A percentile compares a stretch with the other conserved stretches of the same genome.
These are phyloP conservation scores for Periconia sp. DNA, from an alignment of 2,329 filamentous ascomycete species.

Conservation along the genomic window DNA sequence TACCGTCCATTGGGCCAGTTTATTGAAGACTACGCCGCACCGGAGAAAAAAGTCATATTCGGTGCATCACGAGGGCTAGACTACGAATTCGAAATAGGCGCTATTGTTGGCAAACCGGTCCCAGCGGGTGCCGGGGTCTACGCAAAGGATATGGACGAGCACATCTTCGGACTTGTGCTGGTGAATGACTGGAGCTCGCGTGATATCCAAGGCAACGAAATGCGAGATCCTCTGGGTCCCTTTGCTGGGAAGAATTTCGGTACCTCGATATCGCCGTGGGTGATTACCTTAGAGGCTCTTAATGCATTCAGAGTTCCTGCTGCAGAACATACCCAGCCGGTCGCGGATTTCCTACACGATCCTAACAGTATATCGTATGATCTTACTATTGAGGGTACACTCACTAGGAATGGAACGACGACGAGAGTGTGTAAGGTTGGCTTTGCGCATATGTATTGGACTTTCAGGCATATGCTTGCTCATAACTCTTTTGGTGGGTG, in stretches of 20 bases:
- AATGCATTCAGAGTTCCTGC: constrained; percentile 32
- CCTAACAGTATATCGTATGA: constrained; percentile 23
- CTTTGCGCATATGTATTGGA: constrained; percentile 49
- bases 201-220: constrained; percentile 65
- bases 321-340: constrained; percentile 20
- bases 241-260: constrained; percentile 64
- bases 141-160: constrained; percentile 50
- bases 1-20: constrained; percentile 29
- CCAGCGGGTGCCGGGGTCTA: constrained; percentile 41
- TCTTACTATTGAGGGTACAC: constrained; percentile 23
- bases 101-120: constrained; percentile 47
- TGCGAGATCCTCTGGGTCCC: constrained; percentile 60
- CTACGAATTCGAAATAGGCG: constrained; percentile 55
- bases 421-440: constrained; percentile 31
- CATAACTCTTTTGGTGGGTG: constrained; percentile 49
- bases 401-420: constrained; percentile 19
- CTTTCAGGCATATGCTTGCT: constrained; percentile 48
- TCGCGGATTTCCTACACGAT: constrained; percentile 29
- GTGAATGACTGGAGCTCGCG: constrained; percentile 65
- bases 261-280: constrained; percentile 64
- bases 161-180: constrained; percentile 65
- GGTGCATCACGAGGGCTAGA: constrained; percentile 47
- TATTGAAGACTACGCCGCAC: constrained; percentile 26
- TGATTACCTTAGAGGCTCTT: constrained; percentile 63
- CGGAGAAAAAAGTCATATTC: constrained; percentile 55